Evolutionary conservation across 208 protist species (phyloP).

Genomic region (Trypanosoma platydactyli): DNA sequence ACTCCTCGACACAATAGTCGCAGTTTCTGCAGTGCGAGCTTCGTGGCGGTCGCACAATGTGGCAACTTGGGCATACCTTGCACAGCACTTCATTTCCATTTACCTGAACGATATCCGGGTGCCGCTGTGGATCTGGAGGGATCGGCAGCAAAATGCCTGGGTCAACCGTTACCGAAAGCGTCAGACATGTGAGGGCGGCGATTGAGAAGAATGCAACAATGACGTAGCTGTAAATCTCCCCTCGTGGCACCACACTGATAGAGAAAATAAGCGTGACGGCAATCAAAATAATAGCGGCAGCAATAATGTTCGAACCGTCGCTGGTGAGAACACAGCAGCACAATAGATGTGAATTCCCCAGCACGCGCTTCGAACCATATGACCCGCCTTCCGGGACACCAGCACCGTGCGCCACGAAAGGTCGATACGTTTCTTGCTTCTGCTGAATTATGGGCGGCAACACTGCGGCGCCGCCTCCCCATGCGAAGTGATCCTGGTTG

Average conservation of each 20-base stretch:
- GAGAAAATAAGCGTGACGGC: constrained; percentile 41
- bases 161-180: constrained; percentile 58
- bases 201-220: constrained; percentile 37
- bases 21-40: constrained; percentile 79
- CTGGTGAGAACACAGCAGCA: constrained; percentile 49
- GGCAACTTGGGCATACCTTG: constrained; percentile 80
- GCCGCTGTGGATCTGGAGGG: constrained; percentile 24
- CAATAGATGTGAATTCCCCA: constrained; percentile 38
- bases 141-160: constrained; percentile 70
- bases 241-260: constrained; percentile 45
- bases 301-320: constrained; percentile 42
- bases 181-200: constrained; percentile 45
- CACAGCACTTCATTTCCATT: constrained; percentile 45
- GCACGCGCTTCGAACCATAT: constrained; percentile 38
- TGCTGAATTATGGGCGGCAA: background rate
- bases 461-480: background rate
- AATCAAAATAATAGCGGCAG: constrained; percentile 44
- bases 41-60: constrained; percentile 74
- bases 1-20: constrained; percentile 86
- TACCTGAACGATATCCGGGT: constrained; percentile 29
- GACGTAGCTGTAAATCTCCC: constrained; percentile 52
- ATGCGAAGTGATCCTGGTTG: background rate
- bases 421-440: background rate
- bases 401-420: background rate
- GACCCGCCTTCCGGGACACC: background rate